phyloP scores from a whole-genome alignment of 2,329 filamentous ascomycete genomes.

The Trichoderma sp. region DNA sequence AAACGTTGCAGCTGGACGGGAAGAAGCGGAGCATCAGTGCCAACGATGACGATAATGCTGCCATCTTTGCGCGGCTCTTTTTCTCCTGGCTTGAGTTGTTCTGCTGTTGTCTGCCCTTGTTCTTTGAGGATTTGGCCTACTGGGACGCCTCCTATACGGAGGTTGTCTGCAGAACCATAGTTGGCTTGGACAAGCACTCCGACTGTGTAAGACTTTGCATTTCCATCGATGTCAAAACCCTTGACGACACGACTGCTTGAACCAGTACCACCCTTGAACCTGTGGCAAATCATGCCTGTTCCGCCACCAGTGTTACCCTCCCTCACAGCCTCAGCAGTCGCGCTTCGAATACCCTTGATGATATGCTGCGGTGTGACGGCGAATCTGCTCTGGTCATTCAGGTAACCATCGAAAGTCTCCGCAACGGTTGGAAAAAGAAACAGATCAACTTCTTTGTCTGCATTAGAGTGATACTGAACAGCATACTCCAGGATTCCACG shows the following conservation, averaged over 20 bases:
- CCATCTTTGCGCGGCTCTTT: slow-evolving; percentile 36
- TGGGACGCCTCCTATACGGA: slow-evolving; percentile 62
- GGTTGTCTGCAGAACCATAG: slow-evolving; percentile 58
- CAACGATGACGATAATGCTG: slow-evolving; percentile 39
- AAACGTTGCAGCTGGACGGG: slow-evolving; percentile 46
- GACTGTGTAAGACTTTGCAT: slow-evolving; percentile 53
- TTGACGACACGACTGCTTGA: slow-evolving; percentile 59
- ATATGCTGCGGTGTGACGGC: slow-evolving; percentile 56
- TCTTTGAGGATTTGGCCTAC: slow-evolving; percentile 59
- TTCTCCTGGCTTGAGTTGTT: slow-evolving; percentile 21
- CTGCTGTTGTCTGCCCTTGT: slow-evolving; percentile 35
- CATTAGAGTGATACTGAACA: slow-evolving; percentile 46
- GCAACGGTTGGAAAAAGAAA: slow-evolving; percentile 60
- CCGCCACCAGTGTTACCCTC: slow-evolving; percentile 68
- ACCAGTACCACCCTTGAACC: slow-evolving; percentile 68
- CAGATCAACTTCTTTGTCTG: slow-evolving; percentile 49
- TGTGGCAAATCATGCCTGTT: slow-evolving; percentile 68
- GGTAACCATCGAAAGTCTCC: slow-evolving; percentile 64
- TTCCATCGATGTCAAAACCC: slow-evolving; percentile 39
- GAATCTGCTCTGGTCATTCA: slow-evolving; percentile 60
- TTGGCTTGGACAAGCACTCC: slow-evolving; percentile 66
- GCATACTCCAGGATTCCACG: slow-evolving; percentile 60
- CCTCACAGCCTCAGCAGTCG: slow-evolving; percentile 50
- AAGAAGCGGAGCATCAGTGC: slow-evolving; percentile 36
- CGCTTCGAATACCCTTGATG: slow-evolving; percentile 53